Evolutionary conservation across 495 filamentous ascomycete genomes (phyloP), one percentile per base, ranked within the genome.

Genomic region (Thermochaetoides thermophila): DNA sequence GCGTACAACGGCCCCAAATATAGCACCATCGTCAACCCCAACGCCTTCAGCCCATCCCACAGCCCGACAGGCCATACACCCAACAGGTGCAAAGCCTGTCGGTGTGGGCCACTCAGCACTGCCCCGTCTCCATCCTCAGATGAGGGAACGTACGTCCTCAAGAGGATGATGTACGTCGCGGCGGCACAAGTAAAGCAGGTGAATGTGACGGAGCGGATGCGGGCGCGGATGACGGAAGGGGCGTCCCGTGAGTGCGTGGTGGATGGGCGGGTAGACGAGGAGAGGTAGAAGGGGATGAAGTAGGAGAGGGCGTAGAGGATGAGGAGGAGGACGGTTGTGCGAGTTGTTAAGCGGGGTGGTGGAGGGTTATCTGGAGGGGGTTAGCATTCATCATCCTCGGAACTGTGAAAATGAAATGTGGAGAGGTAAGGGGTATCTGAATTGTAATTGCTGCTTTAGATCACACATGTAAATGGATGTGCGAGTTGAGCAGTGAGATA

Each of bases 261-360:
- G 1, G 83, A 84, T 3, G 86, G 85, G 13, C 85, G 77, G 5
- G 85, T 89, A 18, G 70, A 63, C 5, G 71, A 45, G 15, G 76
- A 89, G 40, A 87, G 59, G 59, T 96, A 96, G 65, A 97, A 83
- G 20, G 89, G 85, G 20, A 81, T 57, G 56, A 96, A 83, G 62
- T 95, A 97, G 61, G 79, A 52, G 37, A 83, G 48, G 4, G 85
- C 92, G 52, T 87, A 83, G 35, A 76, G 51, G 34, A 85, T 53
- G 72, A 86, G 32, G 14, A 42, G 44, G 28, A 43, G 7, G 23
- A 30, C 26, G 31, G 52, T 49, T 7, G 46, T 31, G 10, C 19
- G 42, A 34, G 29, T 31, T 43, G 44, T 48, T 43, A 27, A 40
- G 49, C 19, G 51, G 45, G 48, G 45, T 16, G 37, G 22, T 8